Conservation (phyloP, 306 rosid species). For the Vicia faba region DNA sequence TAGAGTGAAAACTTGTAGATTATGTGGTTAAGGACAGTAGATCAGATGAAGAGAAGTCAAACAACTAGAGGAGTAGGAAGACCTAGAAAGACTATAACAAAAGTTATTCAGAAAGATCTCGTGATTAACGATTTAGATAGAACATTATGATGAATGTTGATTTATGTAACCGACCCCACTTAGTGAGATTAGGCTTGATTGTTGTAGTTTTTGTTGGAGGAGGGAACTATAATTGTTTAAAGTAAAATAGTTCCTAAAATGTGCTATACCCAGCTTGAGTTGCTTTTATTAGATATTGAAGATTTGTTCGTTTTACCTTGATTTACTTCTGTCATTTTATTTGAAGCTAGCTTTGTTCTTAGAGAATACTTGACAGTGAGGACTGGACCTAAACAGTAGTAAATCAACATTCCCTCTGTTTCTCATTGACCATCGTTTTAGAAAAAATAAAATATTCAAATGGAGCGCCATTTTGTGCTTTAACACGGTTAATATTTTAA, state of each 20-base stretch:
- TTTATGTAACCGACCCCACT: too few relatives aligned
- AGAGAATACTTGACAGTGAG: conserved; percentile 9
- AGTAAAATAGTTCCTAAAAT: not conserved
- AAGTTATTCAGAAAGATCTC: too few relatives aligned
- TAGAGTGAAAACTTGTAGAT: not conserved
- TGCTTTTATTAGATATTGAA: conserved; percentile 17
- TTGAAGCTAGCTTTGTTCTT: not conserved
- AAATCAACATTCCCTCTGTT: not conserved
- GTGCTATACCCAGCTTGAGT: not conserved
- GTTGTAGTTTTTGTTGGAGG: not conserved
- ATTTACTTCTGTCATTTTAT: not conserved
- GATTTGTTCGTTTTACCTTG: not conserved
- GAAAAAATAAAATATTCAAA: not conserved
- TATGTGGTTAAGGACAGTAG: too few relatives aligned
- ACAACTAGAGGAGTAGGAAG: too few relatives aligned
- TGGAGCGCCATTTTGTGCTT: not conserved
- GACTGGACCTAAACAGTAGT: not conserved
- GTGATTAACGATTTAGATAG: too few relatives aligned
- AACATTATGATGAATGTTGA: too few relatives aligned
- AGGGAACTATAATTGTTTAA: not conserved
- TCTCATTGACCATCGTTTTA: not conserved
- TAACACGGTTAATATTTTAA: not conserved
- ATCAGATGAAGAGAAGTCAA: too few relatives aligned
- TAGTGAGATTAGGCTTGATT: too few relatives aligned
- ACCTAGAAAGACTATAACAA: too few relatives aligned